Conservation (phyloP, 1,284 basidiomycete genomes). For the Schizopora paradoxa region DNA sequence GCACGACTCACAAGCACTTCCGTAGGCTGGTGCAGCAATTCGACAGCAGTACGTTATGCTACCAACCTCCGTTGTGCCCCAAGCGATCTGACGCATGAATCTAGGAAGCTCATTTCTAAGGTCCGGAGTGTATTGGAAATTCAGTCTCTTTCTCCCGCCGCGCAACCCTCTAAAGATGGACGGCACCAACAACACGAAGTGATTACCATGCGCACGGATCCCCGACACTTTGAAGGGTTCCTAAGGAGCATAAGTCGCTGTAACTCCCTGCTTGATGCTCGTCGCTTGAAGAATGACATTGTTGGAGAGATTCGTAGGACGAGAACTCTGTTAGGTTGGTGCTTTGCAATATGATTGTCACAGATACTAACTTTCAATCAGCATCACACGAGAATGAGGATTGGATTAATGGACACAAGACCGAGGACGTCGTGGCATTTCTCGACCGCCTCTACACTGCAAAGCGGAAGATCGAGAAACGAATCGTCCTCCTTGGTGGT, state of each 20-base stretch:
- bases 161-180: slow-evolving; percentile 31
- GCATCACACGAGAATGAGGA: slow-evolving; percentile 81
- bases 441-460: slow-evolving; percentile 86
- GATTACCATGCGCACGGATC: slow-evolving; percentile 72
- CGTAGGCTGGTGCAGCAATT: slow-evolving; percentile 80
- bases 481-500: slow-evolving; percentile 76
- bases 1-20: slow-evolving; percentile 11
- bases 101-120: slow-evolving; percentile 76
- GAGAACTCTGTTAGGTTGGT: slow-evolving; percentile 59
- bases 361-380: slow-evolving; percentile 25
- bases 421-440: slow-evolving; percentile 81
- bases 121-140: slow-evolving; percentile 79
- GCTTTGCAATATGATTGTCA: background rate
- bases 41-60: slow-evolving; percentile 73
- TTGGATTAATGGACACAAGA: slow-evolving; percentile 77
- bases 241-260: slow-evolving; percentile 77
- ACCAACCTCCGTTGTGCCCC: background rate
- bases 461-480: slow-evolving; percentile 78
- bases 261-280: slow-evolving; percentile 80
- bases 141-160: slow-evolving; percentile 57
- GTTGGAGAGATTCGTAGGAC: slow-evolving; percentile 82
- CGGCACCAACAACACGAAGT: slow-evolving; percentile 46
- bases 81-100: slow-evolving; percentile 1
- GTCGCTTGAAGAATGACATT: slow-evolving; percentile 87
- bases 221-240: slow-evolving; percentile 85